These are phyloP conservation scores for Stellera chamaejasme DNA, from an alignment of 345 rosid species.

Conservation along the genomic window DNA sequence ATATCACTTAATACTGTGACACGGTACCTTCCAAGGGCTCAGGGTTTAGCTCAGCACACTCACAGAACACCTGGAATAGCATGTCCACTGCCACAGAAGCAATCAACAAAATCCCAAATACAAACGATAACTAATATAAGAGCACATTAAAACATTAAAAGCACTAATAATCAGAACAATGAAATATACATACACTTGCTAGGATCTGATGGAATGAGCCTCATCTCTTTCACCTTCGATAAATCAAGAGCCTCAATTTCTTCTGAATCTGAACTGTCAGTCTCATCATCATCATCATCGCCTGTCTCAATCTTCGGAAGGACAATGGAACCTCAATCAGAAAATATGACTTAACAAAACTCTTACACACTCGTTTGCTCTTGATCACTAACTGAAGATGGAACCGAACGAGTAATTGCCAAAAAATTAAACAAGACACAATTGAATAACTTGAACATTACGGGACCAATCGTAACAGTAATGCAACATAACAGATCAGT, in stretches of 20 bases:
- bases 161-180: conserved; percentile 2
- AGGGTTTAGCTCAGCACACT: conserved; percentile 94
- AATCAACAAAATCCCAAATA: conserved; percentile 3
- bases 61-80: conserved; percentile 73
- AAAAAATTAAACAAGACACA: too few species aligned
- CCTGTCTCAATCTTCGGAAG: conserved; percentile 61
- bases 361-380: too few species aligned
- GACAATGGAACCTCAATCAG: not conserved
- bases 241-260: conserved; percentile 40
- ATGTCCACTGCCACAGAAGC: conserved; percentile 57
- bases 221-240: conserved; percentile 73
- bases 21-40: conserved; percentile 68
- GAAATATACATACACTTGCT: conserved; percentile 41
- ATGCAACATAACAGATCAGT: too few species aligned
- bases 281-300: conserved; percentile 49
- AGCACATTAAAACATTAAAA: conserved; percentile 2
- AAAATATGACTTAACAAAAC: too few species aligned
- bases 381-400: too few species aligned
- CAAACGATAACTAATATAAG: not conserved
- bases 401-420: too few species aligned
- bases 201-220: conserved; percentile 88
- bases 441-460: too few species aligned
- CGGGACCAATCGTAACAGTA: too few species aligned
- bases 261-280: conserved; percentile 60
- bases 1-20: not conserved